These are phyloP conservation scores for Pythium brachiatum DNA, from an alignment of 352 stramenopile species.

Conservation along the genomic window DNA sequence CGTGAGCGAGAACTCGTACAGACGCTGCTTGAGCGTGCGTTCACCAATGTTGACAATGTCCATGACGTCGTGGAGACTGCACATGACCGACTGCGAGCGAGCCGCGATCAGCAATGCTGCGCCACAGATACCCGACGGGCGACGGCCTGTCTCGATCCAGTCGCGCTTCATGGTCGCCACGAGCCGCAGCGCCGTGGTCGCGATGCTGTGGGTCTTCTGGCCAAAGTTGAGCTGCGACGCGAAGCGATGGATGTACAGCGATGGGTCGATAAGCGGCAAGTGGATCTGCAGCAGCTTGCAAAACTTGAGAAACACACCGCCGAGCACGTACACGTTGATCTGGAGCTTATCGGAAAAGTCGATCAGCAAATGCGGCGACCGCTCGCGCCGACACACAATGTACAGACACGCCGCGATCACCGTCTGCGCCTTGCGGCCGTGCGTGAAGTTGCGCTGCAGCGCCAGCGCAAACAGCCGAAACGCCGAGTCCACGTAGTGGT, in stretches of 20 bases:
- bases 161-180: slow-evolving; percentile 98
- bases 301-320: slow-evolving; percentile 89
- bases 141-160: slow-evolving; percentile 97
- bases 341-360: slow-evolving; percentile 99
- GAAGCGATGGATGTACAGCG: slow-evolving; percentile 98
- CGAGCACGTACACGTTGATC: slow-evolving; percentile 90
- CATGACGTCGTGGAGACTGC: slow-evolving; percentile 82
- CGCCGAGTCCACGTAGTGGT: slow-evolving; percentile 96
- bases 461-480: slow-evolving; percentile 96
- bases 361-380: slow-evolving; percentile 98
- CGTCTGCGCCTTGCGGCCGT: slow-evolving; percentile 93
- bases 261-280: slow-evolving; percentile 97
- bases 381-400: slow-evolving; percentile 97
- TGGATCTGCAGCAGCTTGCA: slow-evolving; percentile 94
- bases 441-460: slow-evolving; percentile 96
- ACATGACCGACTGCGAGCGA: slow-evolving; percentile 93
- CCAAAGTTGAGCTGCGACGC: slow-evolving; percentile 97
- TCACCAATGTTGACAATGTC: slow-evolving; percentile 96
- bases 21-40: slow-evolving; percentile 93
- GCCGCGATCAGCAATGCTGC: slow-evolving; percentile 96
- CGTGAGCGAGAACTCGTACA: slow-evolving; percentile 97
- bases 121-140: slow-evolving; percentile 96
- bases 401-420: slow-evolving; percentile 98
- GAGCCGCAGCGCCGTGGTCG: slow-evolving; percentile 94
- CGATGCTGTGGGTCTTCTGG: slow-evolving; percentile 91